Percentiles rank a stretch among this genome's conserved stretches.
Conservation (phyloP, 352 stramenopile genomes). For the Peronospora destructor region DNA sequence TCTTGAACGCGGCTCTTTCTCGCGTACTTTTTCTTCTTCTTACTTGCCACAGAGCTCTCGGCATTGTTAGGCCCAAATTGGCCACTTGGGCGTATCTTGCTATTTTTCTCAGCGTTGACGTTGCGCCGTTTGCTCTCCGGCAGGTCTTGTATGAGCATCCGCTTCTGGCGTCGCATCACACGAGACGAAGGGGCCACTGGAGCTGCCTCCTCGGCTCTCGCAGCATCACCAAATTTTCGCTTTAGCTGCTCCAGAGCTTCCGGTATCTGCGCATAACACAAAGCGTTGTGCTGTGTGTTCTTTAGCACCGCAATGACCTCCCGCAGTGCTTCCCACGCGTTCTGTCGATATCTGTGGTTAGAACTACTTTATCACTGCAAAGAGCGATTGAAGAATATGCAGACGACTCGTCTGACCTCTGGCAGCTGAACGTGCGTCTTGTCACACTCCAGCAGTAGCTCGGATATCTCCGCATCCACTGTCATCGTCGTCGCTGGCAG, state of each 20-base stretch:
- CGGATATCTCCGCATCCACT: constrained; percentile 42
- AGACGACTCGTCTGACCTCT: constrained; percentile 14
- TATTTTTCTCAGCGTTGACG: constrained; percentile 8
- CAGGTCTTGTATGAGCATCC: constrained; percentile 20
- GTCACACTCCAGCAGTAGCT: constrained; percentile 63
- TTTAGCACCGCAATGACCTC: constrained; percentile 36
- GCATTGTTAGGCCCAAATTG: neutral
- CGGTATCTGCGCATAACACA: constrained; percentile 40
- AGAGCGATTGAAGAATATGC: neutral
- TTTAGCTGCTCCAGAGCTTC: constrained; percentile 37
- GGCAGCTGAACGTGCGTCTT: constrained; percentile 39
- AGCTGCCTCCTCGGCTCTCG: constrained; percentile 1
- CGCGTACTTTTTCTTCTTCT: constrained; percentile 25
- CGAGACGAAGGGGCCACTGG: constrained; percentile 2
- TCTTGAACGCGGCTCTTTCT: constrained; percentile 37
- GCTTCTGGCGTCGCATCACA: constrained; percentile 11
- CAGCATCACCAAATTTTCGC: constrained; percentile 20
- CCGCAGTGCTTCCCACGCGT: constrained; percentile 38
- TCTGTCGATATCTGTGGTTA: constrained; percentile 12
- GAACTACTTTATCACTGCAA: neutral
- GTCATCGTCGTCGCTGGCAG: constrained; percentile 34
- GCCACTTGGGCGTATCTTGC: neutral
- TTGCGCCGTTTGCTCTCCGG: constrained; percentile 21
- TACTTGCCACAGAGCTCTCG: constrained; percentile 25
- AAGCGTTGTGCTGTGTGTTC: constrained; percentile 30